Conservation (phyloP, 1,284 basidiomycete genomes). For the Rhodotorula sp. region DNA sequence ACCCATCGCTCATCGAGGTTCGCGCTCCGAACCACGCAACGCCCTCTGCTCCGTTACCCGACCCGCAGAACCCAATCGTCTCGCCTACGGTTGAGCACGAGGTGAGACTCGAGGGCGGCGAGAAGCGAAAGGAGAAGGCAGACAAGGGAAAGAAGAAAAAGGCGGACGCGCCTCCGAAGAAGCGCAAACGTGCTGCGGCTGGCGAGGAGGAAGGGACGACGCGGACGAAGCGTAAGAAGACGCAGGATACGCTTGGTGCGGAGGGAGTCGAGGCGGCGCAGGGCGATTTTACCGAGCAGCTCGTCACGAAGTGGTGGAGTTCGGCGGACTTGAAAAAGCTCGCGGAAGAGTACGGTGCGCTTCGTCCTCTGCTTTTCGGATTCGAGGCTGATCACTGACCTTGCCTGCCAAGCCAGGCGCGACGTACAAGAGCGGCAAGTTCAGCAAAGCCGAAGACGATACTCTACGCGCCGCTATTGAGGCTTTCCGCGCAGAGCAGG, state of each 20-base stretch:
- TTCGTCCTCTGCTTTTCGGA: background rate
- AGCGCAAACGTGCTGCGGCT: background rate
- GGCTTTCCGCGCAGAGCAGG: slow-evolving; percentile 57
- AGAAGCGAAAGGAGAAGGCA: slow-evolving; percentile 10
- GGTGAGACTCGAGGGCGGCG: slow-evolving; percentile 13
- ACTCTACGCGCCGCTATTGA: slow-evolving; percentile 64
- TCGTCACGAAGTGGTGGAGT: slow-evolving; percentile 22
- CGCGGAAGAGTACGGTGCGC: slow-evolving; percentile 19
- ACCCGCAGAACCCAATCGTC: background rate
- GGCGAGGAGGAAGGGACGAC: background rate
- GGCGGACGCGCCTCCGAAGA: background rate
- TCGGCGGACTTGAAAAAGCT: slow-evolving; percentile 16
- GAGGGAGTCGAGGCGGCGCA: background rate
- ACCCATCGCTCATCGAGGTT: slow-evolving; percentile 1
- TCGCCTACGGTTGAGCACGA: background rate
- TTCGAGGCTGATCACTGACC: background rate
- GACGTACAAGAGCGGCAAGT: slow-evolving; percentile 74
- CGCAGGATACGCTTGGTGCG: background rate
- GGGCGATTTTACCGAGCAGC: slow-evolving; percentile 14
- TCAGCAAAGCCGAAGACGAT: slow-evolving; percentile 69
- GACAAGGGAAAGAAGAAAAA: slow-evolving; percentile 18
- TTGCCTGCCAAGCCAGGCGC: background rate
- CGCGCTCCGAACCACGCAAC: background rate
- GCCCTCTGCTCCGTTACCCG: background rate
- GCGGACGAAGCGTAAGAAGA: background rate